These are phyloP conservation scores for Podospora fimiseda DNA, from an alignment of 495 filamentous ascomycete genomes.

Conservation along the genomic window DNA sequence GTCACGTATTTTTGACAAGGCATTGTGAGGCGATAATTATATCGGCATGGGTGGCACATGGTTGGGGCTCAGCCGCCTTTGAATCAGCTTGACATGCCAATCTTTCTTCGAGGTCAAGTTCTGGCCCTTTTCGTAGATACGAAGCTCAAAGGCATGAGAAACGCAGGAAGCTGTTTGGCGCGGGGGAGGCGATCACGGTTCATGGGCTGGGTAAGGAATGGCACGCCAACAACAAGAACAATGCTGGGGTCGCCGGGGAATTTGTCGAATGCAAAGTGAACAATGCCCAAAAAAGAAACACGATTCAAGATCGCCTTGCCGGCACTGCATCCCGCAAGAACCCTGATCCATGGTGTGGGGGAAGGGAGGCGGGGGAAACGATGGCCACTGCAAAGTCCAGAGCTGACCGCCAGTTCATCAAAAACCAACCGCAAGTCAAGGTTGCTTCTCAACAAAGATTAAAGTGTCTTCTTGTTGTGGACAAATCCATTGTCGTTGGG, in stretches of 20 bases:
- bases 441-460: neutral
- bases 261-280: conserved; percentile 6
- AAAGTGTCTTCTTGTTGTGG: neutral
- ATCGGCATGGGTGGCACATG: conserved; percentile 15
- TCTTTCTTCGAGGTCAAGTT: neutral
- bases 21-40: neutral
- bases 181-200: conserved; percentile 1
- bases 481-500: no score
- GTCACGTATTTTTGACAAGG: conserved; percentile 1
- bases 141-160: neutral
- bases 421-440: neutral
- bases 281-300: conserved; percentile 13
- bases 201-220: conserved; percentile 2
- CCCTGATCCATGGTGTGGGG: conserved; percentile 24
- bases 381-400: conserved; percentile 14
- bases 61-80: conserved; percentile 12
- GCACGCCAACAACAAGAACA: neutral
- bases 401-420: conserved; percentile 34
- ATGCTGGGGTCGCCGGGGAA: conserved; percentile 6
- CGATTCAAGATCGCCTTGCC: conserved; percentile 30
- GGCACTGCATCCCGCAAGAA: conserved; percentile 16
- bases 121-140: neutral
- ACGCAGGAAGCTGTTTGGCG: neutral
- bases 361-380: conserved; percentile 9
- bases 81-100: conserved; percentile 7